Percentiles rank a stretch among this genome's conserved stretches.
These are phyloP conservation scores for Harrya chromipes DNA, from an alignment of 768 basidiomycete species.

Conservation along the genomic window DNA sequence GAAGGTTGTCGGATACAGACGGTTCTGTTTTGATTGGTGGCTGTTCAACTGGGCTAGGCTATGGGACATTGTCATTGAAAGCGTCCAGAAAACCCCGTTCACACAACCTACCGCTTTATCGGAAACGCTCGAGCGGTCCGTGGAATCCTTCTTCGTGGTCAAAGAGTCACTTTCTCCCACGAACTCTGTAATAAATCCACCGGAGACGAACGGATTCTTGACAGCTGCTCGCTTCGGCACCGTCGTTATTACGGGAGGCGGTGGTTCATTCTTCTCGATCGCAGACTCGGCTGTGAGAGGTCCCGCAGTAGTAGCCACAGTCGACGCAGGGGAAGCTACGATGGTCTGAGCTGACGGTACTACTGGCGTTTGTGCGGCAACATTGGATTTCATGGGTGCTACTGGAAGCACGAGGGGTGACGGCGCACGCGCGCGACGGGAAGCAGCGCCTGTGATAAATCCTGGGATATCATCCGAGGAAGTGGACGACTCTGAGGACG, in stretches of 20 bases:
- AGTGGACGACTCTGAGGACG: slow-evolving; percentile 23
- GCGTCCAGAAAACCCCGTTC: not conserved
- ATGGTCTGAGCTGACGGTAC: slow-evolving; percentile 13
- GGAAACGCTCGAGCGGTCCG: slow-evolving; percentile 13
- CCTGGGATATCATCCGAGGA: slow-evolving; percentile 32
- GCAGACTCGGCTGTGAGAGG: slow-evolving; percentile 8
- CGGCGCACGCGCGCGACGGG: slow-evolving; percentile 25
- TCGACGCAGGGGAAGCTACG: slow-evolving; percentile 18
- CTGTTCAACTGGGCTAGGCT: slow-evolving; percentile 18
- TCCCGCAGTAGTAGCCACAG: slow-evolving; percentile 6
- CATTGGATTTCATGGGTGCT: slow-evolving; percentile 7
- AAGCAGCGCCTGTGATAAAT: slow-evolving; percentile 30
- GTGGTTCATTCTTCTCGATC: slow-evolving; percentile 10
- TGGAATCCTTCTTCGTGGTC: slow-evolving; percentile 19
- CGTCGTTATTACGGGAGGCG: not conserved
- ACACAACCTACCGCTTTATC: slow-evolving; percentile 14
- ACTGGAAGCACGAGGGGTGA: slow-evolving; percentile 25
- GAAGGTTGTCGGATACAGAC: slow-evolving; percentile 4
- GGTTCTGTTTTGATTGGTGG: slow-evolving; percentile 21
- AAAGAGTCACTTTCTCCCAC: slow-evolving; percentile 27
- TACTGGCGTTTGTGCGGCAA: slow-evolving; percentile 13
- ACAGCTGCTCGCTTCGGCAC: slow-evolving; percentile 19
- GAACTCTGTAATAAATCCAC: slow-evolving; percentile 48
- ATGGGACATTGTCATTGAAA: not conserved
- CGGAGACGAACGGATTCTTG: slow-evolving; percentile 48